Conservation (phyloP, 2,329 filamentous ascomycete species). For the Claviceps arundinis region DNA sequence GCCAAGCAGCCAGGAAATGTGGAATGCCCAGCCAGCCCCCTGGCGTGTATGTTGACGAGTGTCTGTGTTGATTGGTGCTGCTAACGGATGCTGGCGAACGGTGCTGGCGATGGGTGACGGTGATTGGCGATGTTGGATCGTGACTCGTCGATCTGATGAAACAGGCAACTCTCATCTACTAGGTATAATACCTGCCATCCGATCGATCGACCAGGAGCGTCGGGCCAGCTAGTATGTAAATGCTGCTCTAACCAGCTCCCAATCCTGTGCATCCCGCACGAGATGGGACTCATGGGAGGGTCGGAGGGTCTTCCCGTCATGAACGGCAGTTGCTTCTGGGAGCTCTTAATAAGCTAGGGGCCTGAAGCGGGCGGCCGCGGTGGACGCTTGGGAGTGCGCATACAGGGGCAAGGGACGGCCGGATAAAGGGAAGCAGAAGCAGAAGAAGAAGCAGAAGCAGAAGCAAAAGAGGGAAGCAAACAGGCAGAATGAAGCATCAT, state of each 20-base stretch:
- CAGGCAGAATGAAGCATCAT: not conserved
- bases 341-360: not conserved
- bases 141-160: not conserved
- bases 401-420: not conserved
- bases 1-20: not conserved
- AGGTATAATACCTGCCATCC: not conserved
- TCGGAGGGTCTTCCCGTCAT: not conserved
- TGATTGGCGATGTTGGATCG: not conserved
- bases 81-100: too few relatives aligned
- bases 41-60: conserved; percentile 1
- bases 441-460: not conserved
- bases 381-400: not conserved
- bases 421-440: not conserved
- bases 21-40: not conserved
- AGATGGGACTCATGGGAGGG: not conserved
- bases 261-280: not conserved
- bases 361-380: not conserved
- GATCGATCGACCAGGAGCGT: conserved; percentile 4
- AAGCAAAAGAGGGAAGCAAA: not conserved
- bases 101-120: too few relatives aligned
- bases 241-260: not conserved
- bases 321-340: not conserved
- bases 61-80: too few relatives aligned
- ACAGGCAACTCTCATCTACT: not conserved
- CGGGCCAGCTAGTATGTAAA: not conserved